Evolutionary conservation across 2,329 filamentous ascomycete species (phyloP), one percentile per base, ranked within the genome.

Genomic region (Fusarium mundagurra): DNA sequence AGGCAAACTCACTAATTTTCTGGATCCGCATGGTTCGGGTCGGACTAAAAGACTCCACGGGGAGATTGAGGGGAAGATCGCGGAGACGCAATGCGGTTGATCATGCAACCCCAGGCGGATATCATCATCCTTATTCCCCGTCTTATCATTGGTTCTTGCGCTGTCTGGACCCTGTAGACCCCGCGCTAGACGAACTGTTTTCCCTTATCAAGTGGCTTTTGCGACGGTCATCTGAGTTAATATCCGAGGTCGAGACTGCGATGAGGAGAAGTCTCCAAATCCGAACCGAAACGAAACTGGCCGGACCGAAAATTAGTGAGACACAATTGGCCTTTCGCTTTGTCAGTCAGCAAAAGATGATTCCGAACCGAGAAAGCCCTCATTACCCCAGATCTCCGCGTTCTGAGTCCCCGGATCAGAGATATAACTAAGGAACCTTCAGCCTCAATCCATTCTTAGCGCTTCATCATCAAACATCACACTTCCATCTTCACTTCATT

Each of bases 351-450:
- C 14, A 18, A 34, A 29, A 44, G 20, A 27, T 54, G 31, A 44
- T 43, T 63, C 66, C 64, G 66, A 69, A 29, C 64, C 66, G 66
- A 33, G 16, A 36, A n/a, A 17, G 41, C 31, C 33, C 41, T 29
- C 8, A 17, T 14, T 69, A 36, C 41, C 27, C 64, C 36, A n/a
- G 51, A 66, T 48, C 18, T 73, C 43, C n/a, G 33, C 33, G 20
- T 60, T 36, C 36, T 60, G 38, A 27, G 39, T 39, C 57, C 58
- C 67, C 36, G 39, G 45, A 12, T 60, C 55, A 44, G 44, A 71
- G 50, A 55, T 72, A 72, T 72, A 72, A 70, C 59, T 72, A 67
- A 59, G 55, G 55, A 36, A 67, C 47, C 59, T 72, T 73, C 48
- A 73, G 69, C 69, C 70, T 72, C 54, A 72, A 69, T 38, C 24